A percentile compares a stretch with the other conserved stretches of the same genome.
Conservation (phyloP, 768 basidiomycete genomes). For the Amanita exitialis region DNA sequence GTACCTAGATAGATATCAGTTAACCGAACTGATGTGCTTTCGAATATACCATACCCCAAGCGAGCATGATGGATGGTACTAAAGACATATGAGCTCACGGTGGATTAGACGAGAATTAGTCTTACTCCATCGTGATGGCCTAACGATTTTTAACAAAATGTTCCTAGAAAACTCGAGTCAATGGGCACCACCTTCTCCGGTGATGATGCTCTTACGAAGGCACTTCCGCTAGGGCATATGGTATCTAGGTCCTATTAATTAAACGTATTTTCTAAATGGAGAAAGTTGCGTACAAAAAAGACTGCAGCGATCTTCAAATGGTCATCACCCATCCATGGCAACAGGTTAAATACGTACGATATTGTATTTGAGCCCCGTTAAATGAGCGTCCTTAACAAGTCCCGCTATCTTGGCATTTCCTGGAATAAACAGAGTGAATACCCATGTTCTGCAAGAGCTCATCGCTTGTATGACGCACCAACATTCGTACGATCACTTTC, state of each 20-base stretch:
- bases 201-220: conserved; percentile 14
- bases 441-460: too few species aligned
- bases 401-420: conserved; percentile 18
- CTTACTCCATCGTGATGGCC: conserved; percentile 19
- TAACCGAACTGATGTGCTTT: background rate
- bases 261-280: background rate
- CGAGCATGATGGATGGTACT: conserved; percentile 19
- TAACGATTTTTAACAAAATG: conserved; percentile 15
- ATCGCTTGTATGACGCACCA: conserved; percentile 8
- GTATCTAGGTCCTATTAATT: conserved; percentile 11
- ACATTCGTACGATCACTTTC: conserved; percentile 18
- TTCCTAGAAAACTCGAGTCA: conserved; percentile 11
- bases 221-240: conserved; percentile 18
- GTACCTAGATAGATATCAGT: conserved; percentile 8
- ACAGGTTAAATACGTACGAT: conserved; percentile 10
- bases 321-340: background rate
- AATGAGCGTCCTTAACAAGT: conserved; percentile 16
- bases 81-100: background rate
- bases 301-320: conserved; percentile 13
- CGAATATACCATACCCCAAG: conserved; percentile 12
- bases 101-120: background rate
- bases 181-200: background rate
- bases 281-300: conserved; percentile 13
- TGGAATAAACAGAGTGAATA: background rate
- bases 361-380: conserved; percentile 17